These are phyloP conservation scores for Dillenia turbinata DNA, from an alignment of 164 flowering plant genomes.

Conservation along the genomic window DNA sequence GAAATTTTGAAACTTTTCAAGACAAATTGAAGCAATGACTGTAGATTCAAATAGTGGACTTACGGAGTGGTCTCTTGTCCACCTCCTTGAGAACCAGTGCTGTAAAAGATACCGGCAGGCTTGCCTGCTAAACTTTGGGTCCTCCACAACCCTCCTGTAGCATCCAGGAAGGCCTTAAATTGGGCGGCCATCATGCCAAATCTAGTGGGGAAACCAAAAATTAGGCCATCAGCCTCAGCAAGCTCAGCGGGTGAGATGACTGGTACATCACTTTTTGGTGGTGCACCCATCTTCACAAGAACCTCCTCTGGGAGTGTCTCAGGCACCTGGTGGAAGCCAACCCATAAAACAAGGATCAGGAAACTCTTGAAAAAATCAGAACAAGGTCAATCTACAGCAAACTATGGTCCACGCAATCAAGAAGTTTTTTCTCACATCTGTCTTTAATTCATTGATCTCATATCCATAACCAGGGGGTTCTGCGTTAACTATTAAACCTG, in stretches of 20 bases:
- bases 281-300: slow-evolving; percentile 59
- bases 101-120: slow-evolving; percentile 65
- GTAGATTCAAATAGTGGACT: slow-evolving; percentile 14
- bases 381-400: too few species aligned
- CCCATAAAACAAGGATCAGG: too few species aligned
- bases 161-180: slow-evolving; percentile 57
- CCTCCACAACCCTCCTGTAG: slow-evolving; percentile 61
- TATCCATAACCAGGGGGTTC: too few species aligned
- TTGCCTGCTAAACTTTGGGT: slow-evolving; percentile 55
- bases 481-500: too few species aligned
- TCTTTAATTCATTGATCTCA: too few species aligned
- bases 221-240: slow-evolving; percentile 56
- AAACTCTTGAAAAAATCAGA: too few species aligned
- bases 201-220: slow-evolving; percentile 72
- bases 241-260: slow-evolving; percentile 44
- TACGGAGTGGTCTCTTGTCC: slow-evolving; percentile 73
- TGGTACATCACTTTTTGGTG: slow-evolving; percentile 57
- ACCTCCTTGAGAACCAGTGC: slow-evolving; percentile 72
- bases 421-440: too few species aligned
- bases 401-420: too few species aligned
- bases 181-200: slow-evolving; percentile 73
- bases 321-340: slow-evolving; percentile 40
- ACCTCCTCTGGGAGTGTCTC: slow-evolving; percentile 58
- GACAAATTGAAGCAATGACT: background rate
- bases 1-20: too few species aligned